Evolutionary conservation across 306 rosid genomes (phyloP), one percentile per base, ranked within the genome.

Genomic region (Pyrus communis): DNA sequence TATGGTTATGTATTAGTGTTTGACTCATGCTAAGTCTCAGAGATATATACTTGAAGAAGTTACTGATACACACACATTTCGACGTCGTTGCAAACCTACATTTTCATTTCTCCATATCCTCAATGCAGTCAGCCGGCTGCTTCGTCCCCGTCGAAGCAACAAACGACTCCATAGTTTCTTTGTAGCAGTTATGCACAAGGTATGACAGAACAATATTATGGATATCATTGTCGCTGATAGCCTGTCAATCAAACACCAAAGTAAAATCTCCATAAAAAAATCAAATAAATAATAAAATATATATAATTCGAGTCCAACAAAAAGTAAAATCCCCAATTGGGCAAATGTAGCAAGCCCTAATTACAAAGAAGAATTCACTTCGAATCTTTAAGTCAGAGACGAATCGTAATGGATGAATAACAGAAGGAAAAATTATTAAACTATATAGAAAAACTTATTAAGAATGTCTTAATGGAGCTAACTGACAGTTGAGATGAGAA

Each of bases 41-140:
- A 14, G 52, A 33, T 33, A 33, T 33, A 46, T 13, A 15, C 45
- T 46, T 46, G 1, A 15, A 46, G 15, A 1, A 46, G 15, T 46
- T 15, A 14, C 17, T 13, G 52, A 46, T 15, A 14, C 52, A 46
- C 17, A 46, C 15, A 46, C 38, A 33, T 33, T 33, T 59, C 12
- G 30, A 9, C 13, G 0, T 23, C 25, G 30, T 15, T 10, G 65
- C 30, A 33, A 59, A 83, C 92, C 68, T 80, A 89, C 98, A 81
- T 86, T 93, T 90, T 80, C 98, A 85, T 89, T 86, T 91, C 70
- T 91, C 96, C 93, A 93, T 86, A 86, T 85, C 87, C 77, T 86
- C 91, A 23, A 88, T 60, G 38, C 38, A 33, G 38, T 5, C 38
- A 33, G 38, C 59, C 0, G 88, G 91, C 84, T 86, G 89, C 83